A percentile compares a stretch with the other conserved stretches of the same genome.
Conservation (phyloP, 257 asterid species). For the Voacanga thouarsii region DNA sequence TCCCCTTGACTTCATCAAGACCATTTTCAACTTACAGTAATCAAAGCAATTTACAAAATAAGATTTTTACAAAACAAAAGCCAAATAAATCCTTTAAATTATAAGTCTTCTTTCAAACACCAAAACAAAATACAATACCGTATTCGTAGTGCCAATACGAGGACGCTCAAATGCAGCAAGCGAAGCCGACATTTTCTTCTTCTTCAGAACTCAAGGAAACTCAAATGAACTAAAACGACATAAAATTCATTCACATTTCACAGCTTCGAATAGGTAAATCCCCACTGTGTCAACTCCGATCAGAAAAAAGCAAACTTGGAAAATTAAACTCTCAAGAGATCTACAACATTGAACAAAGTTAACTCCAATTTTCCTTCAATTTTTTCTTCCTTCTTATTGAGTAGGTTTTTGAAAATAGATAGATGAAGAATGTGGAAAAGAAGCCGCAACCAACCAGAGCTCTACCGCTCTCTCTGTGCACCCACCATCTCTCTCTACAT, state of each 20-base stretch:
- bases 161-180: conserved; percentile 85
- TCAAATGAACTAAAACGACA: background rate
- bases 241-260: conserved; percentile 8
- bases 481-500: background rate
- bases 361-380: background rate
- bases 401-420: background rate
- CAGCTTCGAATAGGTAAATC: background rate
- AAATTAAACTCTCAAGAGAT: background rate
- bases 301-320: conserved; percentile 2
- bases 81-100: background rate
- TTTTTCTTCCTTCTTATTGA: background rate
- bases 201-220: background rate
- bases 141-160: conserved; percentile 76
- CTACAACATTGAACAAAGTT: background rate
- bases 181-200: conserved; percentile 67
- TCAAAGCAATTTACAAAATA: background rate
- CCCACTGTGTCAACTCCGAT: background rate
- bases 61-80: background rate
- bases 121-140: conserved; percentile 42
- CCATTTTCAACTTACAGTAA: background rate
- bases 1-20: background rate
- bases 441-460: conserved; percentile 6
- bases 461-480: background rate
- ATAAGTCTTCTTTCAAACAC: background rate
- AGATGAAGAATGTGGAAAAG: background rate